These are phyloP conservation scores for Bryum argenteum DNA, from an alignment of 225 moss, liverwort and hornwort genomes.

Conservation along the genomic window DNA sequence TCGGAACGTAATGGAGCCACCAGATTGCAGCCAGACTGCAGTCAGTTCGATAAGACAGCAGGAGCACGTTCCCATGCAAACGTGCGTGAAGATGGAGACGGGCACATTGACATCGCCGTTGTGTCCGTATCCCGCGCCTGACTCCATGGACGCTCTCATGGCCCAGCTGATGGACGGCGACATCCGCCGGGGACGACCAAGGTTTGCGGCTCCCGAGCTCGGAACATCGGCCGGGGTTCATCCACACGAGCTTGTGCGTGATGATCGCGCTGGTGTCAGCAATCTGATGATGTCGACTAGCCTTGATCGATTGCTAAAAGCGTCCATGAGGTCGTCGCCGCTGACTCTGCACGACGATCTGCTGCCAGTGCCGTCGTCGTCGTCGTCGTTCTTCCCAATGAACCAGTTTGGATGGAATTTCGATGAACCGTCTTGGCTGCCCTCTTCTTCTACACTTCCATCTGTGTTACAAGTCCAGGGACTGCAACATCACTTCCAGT, in stretches of 20 bases:
- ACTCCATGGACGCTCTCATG: slow-evolving; percentile 15
- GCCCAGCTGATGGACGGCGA: slow-evolving; percentile 21
- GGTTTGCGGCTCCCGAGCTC: not conserved
- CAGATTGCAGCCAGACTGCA: not conserved
- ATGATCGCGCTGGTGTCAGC: not conserved
- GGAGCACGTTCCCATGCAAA: not conserved
- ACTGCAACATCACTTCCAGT: slow-evolving; percentile 1
- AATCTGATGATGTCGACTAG: slow-evolving; percentile 19
- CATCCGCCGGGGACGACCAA: not conserved
- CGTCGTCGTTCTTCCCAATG: slow-evolving; percentile 10
- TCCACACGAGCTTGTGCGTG: not conserved
- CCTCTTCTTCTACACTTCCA: not conserved
- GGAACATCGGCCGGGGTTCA: slow-evolving; percentile 5
- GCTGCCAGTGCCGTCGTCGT: not conserved
- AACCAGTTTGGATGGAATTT: slow-evolving; percentile 20
- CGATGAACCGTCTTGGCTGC: not conserved
- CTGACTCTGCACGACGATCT: not conserved
- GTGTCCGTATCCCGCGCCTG: not conserved
- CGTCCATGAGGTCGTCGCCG: slow-evolving; percentile 34
- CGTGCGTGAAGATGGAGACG: slow-evolving; percentile 30
- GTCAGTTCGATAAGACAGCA: slow-evolving; percentile 3
- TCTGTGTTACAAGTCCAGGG: slow-evolving; percentile 2
- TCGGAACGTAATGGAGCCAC: too few species aligned
- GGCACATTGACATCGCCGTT: slow-evolving; percentile 11
- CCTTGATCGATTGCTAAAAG: slow-evolving; percentile 37